phyloP scores from a whole-genome alignment of 768 basidiomycete genomes.

The Macrocybe gigantea region DNA sequence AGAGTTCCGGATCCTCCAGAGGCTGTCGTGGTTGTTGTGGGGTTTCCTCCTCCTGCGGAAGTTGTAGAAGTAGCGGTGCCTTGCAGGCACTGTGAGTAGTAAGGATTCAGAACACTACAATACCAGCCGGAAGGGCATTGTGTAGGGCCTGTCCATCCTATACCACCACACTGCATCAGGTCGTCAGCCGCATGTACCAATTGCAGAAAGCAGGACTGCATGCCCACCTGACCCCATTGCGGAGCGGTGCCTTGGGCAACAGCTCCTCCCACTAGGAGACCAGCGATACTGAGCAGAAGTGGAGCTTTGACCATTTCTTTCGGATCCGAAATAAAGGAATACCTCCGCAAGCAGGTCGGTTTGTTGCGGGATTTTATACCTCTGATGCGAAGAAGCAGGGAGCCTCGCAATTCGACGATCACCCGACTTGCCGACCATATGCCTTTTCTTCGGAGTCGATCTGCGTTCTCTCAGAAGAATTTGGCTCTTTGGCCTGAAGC shows the following conservation, averaged over 20 bases:
- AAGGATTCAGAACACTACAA: constrained; percentile 38
- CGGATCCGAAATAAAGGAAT: background rate
- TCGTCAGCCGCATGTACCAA: background rate
- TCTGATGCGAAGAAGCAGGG: constrained; percentile 1
- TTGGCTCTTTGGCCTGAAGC: too few species aligned
- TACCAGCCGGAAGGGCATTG: constrained; percentile 40
- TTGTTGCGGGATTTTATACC: constrained; percentile 5
- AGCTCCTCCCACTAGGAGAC: constrained; percentile 5
- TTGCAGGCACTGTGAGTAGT: constrained; percentile 53
- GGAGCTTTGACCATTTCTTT: background rate
- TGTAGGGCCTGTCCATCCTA: constrained; percentile 46
- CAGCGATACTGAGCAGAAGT: background rate
- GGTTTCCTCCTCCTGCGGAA: constrained; percentile 7
- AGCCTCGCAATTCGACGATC: background rate
- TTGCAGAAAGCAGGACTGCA: background rate
- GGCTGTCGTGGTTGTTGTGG: constrained; percentile 28
- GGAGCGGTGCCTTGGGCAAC: constrained; percentile 19
- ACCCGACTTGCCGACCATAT: constrained; percentile 24
- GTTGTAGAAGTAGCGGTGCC: constrained; percentile 21
- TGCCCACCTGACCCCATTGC: constrained; percentile 30
- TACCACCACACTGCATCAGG: constrained; percentile 42
- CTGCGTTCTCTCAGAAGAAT: too few species aligned
- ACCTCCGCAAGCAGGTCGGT: constrained; percentile 2
- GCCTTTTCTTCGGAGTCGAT: constrained; percentile 27
- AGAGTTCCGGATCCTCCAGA: constrained; percentile 36